phyloP scores from a whole-genome alignment of 805 yeast species.

The Barnettozyma botsteinii region DNA sequence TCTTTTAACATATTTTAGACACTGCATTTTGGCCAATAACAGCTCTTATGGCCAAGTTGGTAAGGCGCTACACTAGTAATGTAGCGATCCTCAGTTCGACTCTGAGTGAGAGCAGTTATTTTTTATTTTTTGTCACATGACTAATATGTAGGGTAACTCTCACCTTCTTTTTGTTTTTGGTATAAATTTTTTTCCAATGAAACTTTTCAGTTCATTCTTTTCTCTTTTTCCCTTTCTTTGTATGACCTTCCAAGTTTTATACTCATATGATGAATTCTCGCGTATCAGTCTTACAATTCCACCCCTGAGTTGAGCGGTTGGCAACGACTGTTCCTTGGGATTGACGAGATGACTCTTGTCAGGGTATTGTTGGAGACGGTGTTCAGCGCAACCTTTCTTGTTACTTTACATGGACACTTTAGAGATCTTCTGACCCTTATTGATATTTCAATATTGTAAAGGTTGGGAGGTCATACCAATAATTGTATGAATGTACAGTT shows the following conservation, averaged over 20 bases:
- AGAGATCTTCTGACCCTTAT: constrained; percentile 27
- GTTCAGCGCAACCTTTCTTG: constrained; percentile 28
- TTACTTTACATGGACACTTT: constrained; percentile 23
- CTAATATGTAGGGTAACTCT: constrained; percentile 1
- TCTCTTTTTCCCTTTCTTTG: constrained; percentile 10
- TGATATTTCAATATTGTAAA: background rate
- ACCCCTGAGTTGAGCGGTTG: constrained; percentile 23
- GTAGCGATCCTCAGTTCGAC: constrained; percentile 77
- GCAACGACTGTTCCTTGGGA: constrained; percentile 16
- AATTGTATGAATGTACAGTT: no score
- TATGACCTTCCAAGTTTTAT: constrained; percentile 30
- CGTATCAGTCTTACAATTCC: constrained; percentile 24
- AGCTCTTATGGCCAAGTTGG: constrained; percentile 58
- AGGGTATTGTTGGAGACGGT: constrained; percentile 28
- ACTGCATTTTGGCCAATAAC: background rate
- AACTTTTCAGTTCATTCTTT: background rate
- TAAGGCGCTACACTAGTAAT: constrained; percentile 83
- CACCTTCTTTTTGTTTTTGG: background rate
- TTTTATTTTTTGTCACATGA: constrained; percentile 4
- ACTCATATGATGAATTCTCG: constrained; percentile 30
- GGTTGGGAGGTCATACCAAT: background rate
- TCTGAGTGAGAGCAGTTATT: constrained; percentile 57
- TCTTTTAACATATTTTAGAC: no score
- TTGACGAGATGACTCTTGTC: constrained; percentile 15
- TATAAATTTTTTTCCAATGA: constrained; percentile 3